These are phyloP conservation scores for Diaporthe amygdali DNA, from an alignment of 2,329 filamentous ascomycete species.

Conservation along the genomic window DNA sequence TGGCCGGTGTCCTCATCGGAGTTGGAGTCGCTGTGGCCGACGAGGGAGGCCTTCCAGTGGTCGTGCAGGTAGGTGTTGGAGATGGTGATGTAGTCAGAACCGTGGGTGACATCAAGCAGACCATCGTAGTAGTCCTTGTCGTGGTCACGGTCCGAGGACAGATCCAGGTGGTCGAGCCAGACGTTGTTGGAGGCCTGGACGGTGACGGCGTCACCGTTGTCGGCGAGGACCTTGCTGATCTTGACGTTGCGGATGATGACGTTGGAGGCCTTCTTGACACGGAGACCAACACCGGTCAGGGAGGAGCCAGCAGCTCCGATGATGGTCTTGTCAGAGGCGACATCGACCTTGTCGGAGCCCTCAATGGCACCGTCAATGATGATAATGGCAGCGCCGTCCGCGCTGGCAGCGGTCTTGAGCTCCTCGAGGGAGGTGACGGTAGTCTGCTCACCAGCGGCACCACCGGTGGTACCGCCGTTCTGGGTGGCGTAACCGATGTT, in stretches of 20 bases:
- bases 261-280: conserved; percentile 58
- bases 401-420: conserved; percentile 54
- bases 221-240: conserved; percentile 61
- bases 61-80: conserved; percentile 50
- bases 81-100: conserved; percentile 63
- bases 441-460: conserved; percentile 57
- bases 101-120: conserved; percentile 68
- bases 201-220: conserved; percentile 63
- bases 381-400: conserved; percentile 50
- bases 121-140: conserved; percentile 76
- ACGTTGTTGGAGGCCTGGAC: conserved; percentile 63
- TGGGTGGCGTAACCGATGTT: conserved; percentile 50
- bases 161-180: conserved; percentile 73
- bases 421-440: conserved; percentile 57
- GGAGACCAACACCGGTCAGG: conserved; percentile 54
- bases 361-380: conserved; percentile 51
- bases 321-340: conserved; percentile 57
- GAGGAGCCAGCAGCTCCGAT: conserved; percentile 46
- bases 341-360: conserved; percentile 45
- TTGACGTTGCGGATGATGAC: conserved; percentile 68
- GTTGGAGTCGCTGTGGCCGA: conserved; percentile 67
- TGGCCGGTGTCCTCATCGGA: conserved; percentile 63
- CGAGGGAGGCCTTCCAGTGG: conserved; percentile 64
- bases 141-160: conserved; percentile 62
- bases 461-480: conserved; percentile 60